Conservation (phyloP, 106 monocot species). For the Amphibolis antarctica region DNA sequence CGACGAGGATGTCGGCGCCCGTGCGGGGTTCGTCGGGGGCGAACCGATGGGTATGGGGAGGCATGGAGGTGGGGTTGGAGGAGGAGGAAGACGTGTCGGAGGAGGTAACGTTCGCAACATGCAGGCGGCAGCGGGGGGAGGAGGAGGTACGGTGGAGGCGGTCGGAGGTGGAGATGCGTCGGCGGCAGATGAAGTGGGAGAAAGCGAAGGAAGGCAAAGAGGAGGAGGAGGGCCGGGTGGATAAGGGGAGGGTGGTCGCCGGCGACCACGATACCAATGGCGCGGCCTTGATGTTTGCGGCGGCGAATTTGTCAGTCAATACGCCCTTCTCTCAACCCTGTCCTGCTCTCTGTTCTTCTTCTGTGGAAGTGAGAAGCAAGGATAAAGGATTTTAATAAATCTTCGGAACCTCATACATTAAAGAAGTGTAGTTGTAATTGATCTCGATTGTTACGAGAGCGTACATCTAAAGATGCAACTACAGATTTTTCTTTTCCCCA, state of each 20-base stretch:
- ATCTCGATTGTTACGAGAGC: too few relatives aligned
- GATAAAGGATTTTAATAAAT: too few relatives aligned
- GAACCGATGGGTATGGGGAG: slow-evolving; percentile 9
- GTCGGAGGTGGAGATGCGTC: background rate
- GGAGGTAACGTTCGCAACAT: background rate
- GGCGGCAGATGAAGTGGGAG: background rate
- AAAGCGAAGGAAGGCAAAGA: background rate
- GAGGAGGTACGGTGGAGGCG: background rate
- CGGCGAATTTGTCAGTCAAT: too few relatives aligned
- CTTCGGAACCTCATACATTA: too few relatives aligned
- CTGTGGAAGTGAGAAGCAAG: too few relatives aligned
- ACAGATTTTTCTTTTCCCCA: too few relatives aligned
- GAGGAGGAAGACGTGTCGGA: background rate
- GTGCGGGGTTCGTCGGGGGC: slow-evolving; percentile 57
- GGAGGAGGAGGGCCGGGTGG: background rate
- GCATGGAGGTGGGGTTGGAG: background rate
- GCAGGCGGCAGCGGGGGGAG: background rate
- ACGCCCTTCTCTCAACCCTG: too few relatives aligned
- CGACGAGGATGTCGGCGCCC: slow-evolving; percentile 82
- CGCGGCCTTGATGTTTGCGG: background rate
- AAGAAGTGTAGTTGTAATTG: too few relatives aligned
- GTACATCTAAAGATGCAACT: too few relatives aligned
- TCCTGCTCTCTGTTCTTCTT: too few relatives aligned
- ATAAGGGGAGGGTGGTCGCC: background rate
- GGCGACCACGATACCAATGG: too few relatives aligned